A percentile compares a stretch with the other conserved stretches of the same genome.
These are phyloP conservation scores for Bretziella fagacearum DNA, from an alignment of 2,329 filamentous ascomycete genomes.

Conservation along the genomic window DNA sequence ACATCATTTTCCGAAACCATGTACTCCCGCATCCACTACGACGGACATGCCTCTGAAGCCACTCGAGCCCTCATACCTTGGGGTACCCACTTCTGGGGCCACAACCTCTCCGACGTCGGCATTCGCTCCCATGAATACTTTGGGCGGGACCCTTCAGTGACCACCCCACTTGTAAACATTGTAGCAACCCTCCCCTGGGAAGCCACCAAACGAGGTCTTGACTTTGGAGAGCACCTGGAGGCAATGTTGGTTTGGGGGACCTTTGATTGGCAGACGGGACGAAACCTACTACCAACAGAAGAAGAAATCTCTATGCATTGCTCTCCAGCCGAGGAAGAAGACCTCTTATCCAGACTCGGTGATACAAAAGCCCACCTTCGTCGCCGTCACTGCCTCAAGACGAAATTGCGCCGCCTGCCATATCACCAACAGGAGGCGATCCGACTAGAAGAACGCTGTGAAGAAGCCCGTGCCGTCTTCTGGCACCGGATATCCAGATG, in stretches of 20 bases:
- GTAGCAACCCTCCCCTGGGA: conserved; percentile 31
- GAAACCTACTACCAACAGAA: conserved; percentile 32
- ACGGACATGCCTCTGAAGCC: neutral
- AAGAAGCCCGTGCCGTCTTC: conserved; percentile 19
- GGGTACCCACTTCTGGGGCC: neutral
- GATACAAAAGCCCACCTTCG: conserved; percentile 18
- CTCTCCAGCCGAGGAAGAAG: conserved; percentile 22
- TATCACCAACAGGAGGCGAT: conserved; percentile 25
- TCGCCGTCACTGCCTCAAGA: conserved; percentile 31
- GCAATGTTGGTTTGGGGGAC: conserved; percentile 48
- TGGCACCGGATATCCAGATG: conserved; percentile 14
- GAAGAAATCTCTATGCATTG: conserved; percentile 33
- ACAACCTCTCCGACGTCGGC: neutral
- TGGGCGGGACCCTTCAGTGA: neutral
- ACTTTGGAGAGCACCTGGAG: conserved; percentile 35
- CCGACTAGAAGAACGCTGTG: conserved; percentile 16
- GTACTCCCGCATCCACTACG: conserved; percentile 41
- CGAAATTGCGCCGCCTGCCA: conserved; percentile 25
- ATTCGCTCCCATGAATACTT: neutral
- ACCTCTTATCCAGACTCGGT: conserved; percentile 18
- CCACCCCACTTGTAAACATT: neutral
- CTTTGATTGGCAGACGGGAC: conserved; percentile 34
- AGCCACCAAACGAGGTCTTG: conserved; percentile 31
- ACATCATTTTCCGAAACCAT: conserved; percentile 33
- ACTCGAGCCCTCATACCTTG: neutral